phyloP scores from a whole-genome alignment of 2,329 filamentous ascomycete species.

The Elsinoe fawcettii region DNA sequence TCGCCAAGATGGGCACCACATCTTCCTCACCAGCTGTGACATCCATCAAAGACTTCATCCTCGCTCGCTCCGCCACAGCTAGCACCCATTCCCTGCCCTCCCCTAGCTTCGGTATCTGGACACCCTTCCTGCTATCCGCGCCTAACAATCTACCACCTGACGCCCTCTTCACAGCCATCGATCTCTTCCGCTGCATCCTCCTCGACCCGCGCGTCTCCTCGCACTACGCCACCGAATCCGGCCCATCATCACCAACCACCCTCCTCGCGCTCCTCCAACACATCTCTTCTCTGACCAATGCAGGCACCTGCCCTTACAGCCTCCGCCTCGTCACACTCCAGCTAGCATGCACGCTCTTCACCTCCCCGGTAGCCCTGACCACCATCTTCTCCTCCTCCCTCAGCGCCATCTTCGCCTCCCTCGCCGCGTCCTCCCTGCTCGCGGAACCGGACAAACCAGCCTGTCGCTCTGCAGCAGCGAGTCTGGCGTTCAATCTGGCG shows the following conservation, averaged over 20 bases:
- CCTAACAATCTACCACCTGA: conserved; percentile 52
- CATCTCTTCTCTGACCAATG: conserved; percentile 48
- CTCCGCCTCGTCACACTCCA: conserved; percentile 78
- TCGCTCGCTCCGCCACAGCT: conserved; percentile 49
- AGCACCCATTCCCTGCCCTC: conserved; percentile 51
- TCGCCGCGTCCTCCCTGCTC: conserved; percentile 71
- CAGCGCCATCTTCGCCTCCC: conserved; percentile 52
- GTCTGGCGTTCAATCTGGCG: conserved; percentile 75
- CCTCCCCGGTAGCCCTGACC: conserved; percentile 60
- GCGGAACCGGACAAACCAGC: conserved; percentile 62
- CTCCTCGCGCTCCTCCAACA: conserved; percentile 54
- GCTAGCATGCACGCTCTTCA: conserved; percentile 77
- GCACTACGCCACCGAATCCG: conserved; percentile 68
- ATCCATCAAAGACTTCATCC: conserved; percentile 63
- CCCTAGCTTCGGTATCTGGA: conserved; percentile 61
- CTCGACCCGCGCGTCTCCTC: conserved; percentile 71
- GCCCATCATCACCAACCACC: conserved; percentile 46
- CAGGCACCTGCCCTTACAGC: conserved; percentile 62
- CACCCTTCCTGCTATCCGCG: conserved; percentile 51
- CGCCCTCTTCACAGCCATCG: conserved; percentile 71
- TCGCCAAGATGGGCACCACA: conserved; percentile 63
- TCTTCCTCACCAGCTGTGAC: conserved; percentile 55
- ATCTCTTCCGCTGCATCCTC: conserved; percentile 71
- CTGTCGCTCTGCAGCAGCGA: conserved; percentile 72
- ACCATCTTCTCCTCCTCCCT: conserved; percentile 18